phyloP scores from a whole-genome alignment of 345 rosid genomes.

The Combretum micranthum region DNA sequence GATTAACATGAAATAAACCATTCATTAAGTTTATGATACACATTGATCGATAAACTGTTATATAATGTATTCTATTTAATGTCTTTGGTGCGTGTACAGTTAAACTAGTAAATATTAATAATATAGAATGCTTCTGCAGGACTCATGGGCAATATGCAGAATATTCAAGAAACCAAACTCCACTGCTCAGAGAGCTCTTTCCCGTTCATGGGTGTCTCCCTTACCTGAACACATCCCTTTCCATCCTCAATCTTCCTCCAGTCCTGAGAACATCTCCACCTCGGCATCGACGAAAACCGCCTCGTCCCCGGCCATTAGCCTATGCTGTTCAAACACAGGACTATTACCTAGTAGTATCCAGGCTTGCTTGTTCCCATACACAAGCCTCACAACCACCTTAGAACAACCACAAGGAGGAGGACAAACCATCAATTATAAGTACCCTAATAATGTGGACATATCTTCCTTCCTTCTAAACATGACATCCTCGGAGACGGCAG shows the following conservation, averaged over 20 bases:
- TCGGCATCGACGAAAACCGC: slow-evolving; percentile 11
- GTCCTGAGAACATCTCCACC: slow-evolving; percentile 22
- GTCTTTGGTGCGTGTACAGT: too few species aligned
- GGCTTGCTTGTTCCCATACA: too few species aligned
- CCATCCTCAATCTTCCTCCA: neutral
- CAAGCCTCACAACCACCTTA: slow-evolving; percentile 16
- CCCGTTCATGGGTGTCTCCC: slow-evolving; percentile 66
- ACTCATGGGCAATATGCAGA: slow-evolving; percentile 90
- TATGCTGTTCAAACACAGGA: too few species aligned
- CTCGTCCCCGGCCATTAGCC: slow-evolving; percentile 8
- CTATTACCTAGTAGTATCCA: too few species aligned
- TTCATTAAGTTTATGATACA: too few species aligned
- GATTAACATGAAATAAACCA: too few species aligned
- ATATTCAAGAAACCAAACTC: slow-evolving; percentile 86
- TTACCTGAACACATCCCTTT: slow-evolving; percentile 21
- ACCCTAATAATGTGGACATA: slow-evolving; percentile 30
- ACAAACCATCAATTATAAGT: slow-evolving; percentile 12
- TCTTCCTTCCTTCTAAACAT: slow-evolving; percentile 42
- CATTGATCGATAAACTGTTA: too few species aligned
- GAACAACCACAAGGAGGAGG: slow-evolving; percentile 19
- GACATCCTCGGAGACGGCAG: slow-evolving; percentile 41
- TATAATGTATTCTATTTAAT: too few species aligned
- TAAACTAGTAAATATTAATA: too few species aligned
- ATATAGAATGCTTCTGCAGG: slow-evolving; percentile 33
- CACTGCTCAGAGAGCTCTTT: slow-evolving; percentile 59